Evolutionary conservation across 805 yeast species (phyloP), one percentile per base, ranked within the genome.

Genomic region (Allodekkera sacchari): DNA sequence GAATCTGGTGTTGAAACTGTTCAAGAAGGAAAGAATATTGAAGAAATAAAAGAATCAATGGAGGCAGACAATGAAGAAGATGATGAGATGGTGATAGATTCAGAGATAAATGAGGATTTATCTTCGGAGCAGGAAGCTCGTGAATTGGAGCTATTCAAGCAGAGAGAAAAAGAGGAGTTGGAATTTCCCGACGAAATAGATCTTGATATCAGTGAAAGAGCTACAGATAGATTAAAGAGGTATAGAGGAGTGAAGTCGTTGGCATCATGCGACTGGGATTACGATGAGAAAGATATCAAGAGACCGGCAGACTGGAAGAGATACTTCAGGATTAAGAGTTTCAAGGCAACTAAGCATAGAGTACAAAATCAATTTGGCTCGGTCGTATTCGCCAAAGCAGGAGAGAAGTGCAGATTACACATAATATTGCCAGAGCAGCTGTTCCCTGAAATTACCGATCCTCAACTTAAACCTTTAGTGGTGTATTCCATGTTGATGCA

Each of bases 131-230:
- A 85, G 45, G 96, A 84, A 53, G 76, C 74, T 37, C 70, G 75
- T 45, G 96, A 88, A 57, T 64, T 85, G 39, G 61, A 68, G 35
- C 71, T 68, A 46, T 87, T 67, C 60, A 73, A 92, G 44, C 66
- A 65, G 24, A 56, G 73, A 39, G 95, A 77, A 43, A 71, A 71
- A 37, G 96, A 88, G 34, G 96, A 85, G 52, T 68, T 74, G 22
- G 95, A 88, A 47, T 92, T 87, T 65, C 97, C 97, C 0, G 99
- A 92, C 58, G 98, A 92, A 59, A 60, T 89, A 34, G 97, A 92
- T 54, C 61, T 92, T 26, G 70, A 67, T 28, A 96, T 96, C 19
- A 52, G 57, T 5, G 88, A 72, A 42, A 68, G 81, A 5, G 97
- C 83, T 7, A 71, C 70, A 45, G 85, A 87, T 41, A 70, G 84